phyloP scores from a whole-genome alignment of 1,139 yeast genomes.

The Taphrina pruni region DNA sequence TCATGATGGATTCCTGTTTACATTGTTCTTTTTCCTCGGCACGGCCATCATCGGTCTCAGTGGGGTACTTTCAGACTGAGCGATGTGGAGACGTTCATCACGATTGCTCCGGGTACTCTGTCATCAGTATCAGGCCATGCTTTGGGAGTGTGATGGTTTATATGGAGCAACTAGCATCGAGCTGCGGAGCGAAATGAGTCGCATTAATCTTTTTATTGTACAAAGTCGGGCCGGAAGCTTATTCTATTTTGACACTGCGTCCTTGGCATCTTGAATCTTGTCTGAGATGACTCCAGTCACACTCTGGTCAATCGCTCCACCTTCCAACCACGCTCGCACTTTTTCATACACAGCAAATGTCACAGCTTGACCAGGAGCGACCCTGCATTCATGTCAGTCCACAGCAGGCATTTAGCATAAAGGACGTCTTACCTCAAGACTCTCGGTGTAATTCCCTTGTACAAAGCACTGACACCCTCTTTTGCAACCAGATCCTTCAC shows the following conservation, averaged over 20 bases:
- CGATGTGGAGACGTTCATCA: background rate
- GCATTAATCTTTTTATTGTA: constrained; percentile 9
- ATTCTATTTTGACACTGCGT: constrained; percentile 15
- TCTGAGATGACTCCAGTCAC: constrained; percentile 9
- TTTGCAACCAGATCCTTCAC: constrained; percentile 81
- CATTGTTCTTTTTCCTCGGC: constrained; percentile 33
- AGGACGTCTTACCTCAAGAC: constrained; percentile 69
- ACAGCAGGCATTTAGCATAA: background rate
- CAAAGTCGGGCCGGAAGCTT: background rate
- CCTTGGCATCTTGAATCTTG: constrained; percentile 13
- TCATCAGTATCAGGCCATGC: background rate
- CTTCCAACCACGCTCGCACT: constrained; percentile 73
- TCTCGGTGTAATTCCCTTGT: constrained; percentile 98
- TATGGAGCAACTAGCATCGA: background rate
- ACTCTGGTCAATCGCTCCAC: constrained; percentile 27
- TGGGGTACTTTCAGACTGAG: constrained; percentile 13
- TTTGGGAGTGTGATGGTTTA: background rate
- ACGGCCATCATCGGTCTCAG: constrained; percentile 38
- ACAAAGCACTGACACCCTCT: constrained; percentile 85
- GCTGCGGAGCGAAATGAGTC: no score
- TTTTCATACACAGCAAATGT: constrained; percentile 95
- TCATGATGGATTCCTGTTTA: constrained; percentile 19
- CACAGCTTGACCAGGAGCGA: constrained; percentile 99
- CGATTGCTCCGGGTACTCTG: no score
- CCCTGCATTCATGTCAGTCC: constrained; percentile 51